These are phyloP conservation scores for Neoboletus subvelutipes DNA, from an alignment of 768 basidiomycete genomes.

Conservation along the genomic window DNA sequence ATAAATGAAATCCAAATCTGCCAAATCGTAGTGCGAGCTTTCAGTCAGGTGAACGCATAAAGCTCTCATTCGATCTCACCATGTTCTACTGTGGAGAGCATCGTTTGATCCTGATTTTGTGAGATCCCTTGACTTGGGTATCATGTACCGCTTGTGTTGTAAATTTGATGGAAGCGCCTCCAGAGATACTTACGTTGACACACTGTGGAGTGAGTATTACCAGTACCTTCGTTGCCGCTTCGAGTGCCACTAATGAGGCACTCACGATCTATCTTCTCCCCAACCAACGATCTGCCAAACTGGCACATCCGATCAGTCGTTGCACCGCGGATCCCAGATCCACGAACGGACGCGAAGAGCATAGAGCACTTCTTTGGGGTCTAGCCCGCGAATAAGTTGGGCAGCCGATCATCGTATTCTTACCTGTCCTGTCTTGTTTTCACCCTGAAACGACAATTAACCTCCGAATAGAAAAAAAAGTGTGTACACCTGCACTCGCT, in stretches of 20 bases:
- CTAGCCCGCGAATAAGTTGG: neutral
- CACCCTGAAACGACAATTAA: neutral
- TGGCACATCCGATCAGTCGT: conserved; percentile 1
- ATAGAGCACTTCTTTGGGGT: neutral
- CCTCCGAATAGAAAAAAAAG: neutral
- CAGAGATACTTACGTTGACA: conserved; percentile 2
- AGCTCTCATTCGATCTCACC: neutral
- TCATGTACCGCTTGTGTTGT: neutral
- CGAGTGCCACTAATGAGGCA: neutral
- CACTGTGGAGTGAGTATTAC: conserved; percentile 17
- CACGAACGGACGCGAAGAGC: neutral
- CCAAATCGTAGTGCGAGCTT: neutral
- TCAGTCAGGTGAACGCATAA: conserved; percentile 9
- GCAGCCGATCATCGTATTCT: neutral
- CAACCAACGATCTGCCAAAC: conserved; percentile 7
- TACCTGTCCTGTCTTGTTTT: neutral
- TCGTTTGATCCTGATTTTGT: neutral
- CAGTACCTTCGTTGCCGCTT: conserved; percentile 3
- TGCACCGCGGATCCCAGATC: conserved; percentile 3
- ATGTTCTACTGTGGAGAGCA: neutral
- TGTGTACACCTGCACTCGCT: neutral
- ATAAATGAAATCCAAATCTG: conserved; percentile 7
- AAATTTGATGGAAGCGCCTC: neutral
- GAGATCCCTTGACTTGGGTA: neutral
- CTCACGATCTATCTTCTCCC: conserved; percentile 7